Evolutionary conservation across 2,329 filamentous ascomycete genomes (phyloP), one percentile per base, ranked within the genome.

Genomic region (Hymenotorrendiella dingleyae): DNA sequence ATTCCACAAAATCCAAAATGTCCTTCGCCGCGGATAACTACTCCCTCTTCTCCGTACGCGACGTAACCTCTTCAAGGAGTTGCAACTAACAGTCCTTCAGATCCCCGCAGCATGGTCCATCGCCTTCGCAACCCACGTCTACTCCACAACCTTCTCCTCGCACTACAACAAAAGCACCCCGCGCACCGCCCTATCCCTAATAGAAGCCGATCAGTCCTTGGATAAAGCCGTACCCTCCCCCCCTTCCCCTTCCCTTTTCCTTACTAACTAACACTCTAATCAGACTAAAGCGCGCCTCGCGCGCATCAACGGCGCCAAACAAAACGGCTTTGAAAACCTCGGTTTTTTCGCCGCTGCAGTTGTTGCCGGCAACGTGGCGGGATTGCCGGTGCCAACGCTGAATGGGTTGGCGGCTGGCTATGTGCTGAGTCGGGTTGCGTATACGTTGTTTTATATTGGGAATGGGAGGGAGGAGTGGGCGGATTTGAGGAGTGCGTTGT

Each of bases 41-140:
- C 14, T 50, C 48, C 12, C 23, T 50, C 11, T 48, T 33, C 20
- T 26, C 23, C 12, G 36, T 38, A 20, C 16, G 36, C 16, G 3
- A 19, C n/a, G 14, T 16, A 27, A 27, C 14, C 14, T 14, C n/a
- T 12, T 21, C 20, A 26, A 8, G 14, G 24, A 14, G 6, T 26
- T 22, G n/a, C n/a, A 16, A 14, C 36, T 38, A 38, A 38, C 36
- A 27, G 21, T 10, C 12, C 16, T 9, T 4, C 38, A 56, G 54
- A 41, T 59, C 34, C 54, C 55, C 28, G 48, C 45, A 17, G 54
- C 57, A 22, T 64, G 61, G 62, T 38, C 62, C 30, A 36, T 64
- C 20, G 52, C 58, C 33, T 47, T 66, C 28, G 40, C 48, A 6
- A 64, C 65, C 6, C 64, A 64, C 43, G 45, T 59, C 43, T 64